These are phyloP conservation scores for Daedaleopsis nitida DNA, from an alignment of 768 basidiomycete genomes.

Conservation along the genomic window DNA sequence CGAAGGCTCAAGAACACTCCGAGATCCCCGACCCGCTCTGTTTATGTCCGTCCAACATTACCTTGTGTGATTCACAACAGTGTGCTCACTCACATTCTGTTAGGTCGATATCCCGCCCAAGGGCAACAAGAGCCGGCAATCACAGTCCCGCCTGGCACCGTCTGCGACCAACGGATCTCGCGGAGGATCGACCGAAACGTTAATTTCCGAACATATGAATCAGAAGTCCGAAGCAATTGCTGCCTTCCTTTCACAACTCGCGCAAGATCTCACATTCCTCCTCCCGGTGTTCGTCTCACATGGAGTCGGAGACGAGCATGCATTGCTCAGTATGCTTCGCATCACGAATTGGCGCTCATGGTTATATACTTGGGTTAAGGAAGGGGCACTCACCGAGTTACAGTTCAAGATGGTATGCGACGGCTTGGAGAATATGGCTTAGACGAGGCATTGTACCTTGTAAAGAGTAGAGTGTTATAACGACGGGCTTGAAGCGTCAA, in stretches of 20 bases:
- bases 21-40: too few species aligned
- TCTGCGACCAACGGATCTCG: background rate
- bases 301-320: background rate
- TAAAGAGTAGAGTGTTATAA: too few species aligned
- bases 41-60: too few species aligned
- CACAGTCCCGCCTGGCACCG: background rate
- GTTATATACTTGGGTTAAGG: conserved; percentile 14
- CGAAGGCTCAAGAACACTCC: too few species aligned
- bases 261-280: conserved; percentile 6
- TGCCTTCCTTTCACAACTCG: conserved; percentile 1
- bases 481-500: too few species aligned
- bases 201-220: too few species aligned
- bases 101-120: background rate
- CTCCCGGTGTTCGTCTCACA: conserved; percentile 4
- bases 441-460: background rate
- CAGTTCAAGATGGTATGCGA: conserved; percentile 13
- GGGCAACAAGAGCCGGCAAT: background rate
- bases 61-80: too few species aligned
- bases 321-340: conserved; percentile 4
- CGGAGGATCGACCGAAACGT: too few species aligned
- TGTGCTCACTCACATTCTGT: too few species aligned
- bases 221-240: too few species aligned
- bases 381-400: conserved; percentile 10
- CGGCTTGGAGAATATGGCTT: background rate
- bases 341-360: conserved; percentile 9